These are phyloP conservation scores for Metarhizium brunneum DNA, from an alignment of 2,329 filamentous ascomycete genomes.

Conservation along the genomic window DNA sequence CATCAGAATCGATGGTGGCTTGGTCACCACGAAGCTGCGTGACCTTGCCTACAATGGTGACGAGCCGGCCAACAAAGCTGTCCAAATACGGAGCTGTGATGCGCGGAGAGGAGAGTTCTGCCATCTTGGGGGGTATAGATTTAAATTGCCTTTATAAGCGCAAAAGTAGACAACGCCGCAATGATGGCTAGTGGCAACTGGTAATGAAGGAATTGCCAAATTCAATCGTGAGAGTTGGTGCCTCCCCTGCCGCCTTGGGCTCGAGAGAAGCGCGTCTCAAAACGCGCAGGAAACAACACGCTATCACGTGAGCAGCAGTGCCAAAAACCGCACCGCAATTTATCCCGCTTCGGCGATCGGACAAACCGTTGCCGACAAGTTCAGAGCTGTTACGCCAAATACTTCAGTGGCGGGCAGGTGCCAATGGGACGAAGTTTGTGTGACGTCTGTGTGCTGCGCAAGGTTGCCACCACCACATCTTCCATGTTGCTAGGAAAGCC, in stretches of 20 bases:
- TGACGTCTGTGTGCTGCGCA: neutral
- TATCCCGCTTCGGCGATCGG: neutral
- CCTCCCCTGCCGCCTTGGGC: too few relatives aligned
- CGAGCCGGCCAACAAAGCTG: conserved; percentile 62
- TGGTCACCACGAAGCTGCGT: conserved; percentile 71
- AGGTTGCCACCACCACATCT: too few relatives aligned
- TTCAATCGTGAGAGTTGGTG: too few relatives aligned
- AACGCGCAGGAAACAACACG: neutral
- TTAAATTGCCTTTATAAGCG: neutral
- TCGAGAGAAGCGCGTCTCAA: neutral
- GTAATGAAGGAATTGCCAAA: too few relatives aligned
- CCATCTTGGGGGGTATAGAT: conserved; percentile 38
- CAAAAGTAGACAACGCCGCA: neutral
- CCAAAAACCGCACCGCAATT: neutral
- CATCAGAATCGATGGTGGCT: conserved; percentile 72
- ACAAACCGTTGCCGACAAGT: neutral
- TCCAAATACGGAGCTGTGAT: conserved; percentile 74
- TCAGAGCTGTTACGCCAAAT: too few relatives aligned
- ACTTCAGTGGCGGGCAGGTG: neutral
- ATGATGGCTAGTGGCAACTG: too few relatives aligned
- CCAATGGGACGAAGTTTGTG: neutral
- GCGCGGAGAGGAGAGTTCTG: conserved; percentile 62
- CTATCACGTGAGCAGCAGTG: neutral
- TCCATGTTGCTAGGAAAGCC: neutral
- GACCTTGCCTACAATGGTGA: conserved; percentile 82